A percentile compares a stretch with the other conserved stretches of the same genome.
Evolutionary conservation across 257 asterid genomes (phyloP).

Genomic region (Solanum appendiculatum): DNA sequence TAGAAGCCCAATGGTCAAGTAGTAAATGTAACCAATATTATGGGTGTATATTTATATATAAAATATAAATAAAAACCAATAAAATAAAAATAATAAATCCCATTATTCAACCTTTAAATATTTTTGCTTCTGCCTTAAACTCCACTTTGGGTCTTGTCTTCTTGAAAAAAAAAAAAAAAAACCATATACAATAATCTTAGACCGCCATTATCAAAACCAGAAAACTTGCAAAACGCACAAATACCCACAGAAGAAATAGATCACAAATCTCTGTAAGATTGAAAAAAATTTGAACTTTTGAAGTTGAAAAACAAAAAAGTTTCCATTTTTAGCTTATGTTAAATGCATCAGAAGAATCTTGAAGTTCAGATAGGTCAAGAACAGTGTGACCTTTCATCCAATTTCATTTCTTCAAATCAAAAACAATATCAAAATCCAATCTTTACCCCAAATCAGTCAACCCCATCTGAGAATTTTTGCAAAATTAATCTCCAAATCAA

Average conservation of each 20-base stretch:
- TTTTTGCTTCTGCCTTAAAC: constrained; percentile 4
- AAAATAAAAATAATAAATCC: neutral
- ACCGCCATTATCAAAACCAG: neutral
- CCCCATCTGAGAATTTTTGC: neutral
- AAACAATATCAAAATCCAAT: neutral
- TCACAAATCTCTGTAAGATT: neutral
- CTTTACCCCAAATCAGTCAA: neutral
- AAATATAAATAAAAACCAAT: neutral
- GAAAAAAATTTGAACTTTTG: neutral
- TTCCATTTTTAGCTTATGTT: neutral
- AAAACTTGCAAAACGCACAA: neutral
- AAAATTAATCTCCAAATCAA: constrained; percentile 7
- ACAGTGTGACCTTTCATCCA: constrained; percentile 6
- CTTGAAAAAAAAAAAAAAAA: constrained; percentile 5
- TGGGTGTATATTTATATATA: neutral
- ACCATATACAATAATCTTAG: neutral
- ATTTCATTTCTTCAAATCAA: neutral
- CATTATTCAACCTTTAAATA: neutral
- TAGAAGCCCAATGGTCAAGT: neutral
- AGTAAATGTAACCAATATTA: neutral
- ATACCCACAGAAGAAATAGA: neutral
- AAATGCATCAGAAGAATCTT: constrained; percentile 19
- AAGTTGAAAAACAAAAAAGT: neutral
- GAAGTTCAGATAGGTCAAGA: constrained; percentile 15
- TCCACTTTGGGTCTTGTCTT: constrained; percentile 10